phyloP scores from a whole-genome alignment of 176 grass and related monocot genomes.

The Areca catechu region DNA sequence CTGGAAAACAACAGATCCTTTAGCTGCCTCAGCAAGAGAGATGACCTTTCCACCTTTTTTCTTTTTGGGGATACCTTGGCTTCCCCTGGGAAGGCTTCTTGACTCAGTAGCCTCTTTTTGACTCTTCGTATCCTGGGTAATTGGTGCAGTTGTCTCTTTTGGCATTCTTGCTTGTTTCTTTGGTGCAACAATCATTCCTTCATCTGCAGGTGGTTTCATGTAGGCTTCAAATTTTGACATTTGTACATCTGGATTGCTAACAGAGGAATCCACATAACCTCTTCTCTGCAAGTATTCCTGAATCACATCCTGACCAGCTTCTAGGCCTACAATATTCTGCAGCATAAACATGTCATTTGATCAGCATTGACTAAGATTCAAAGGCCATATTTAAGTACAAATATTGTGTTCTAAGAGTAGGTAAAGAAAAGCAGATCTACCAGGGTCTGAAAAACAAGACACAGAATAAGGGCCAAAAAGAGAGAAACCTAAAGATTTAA shows the following conservation, averaged over 20 bases:
- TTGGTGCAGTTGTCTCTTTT: conserved; percentile 41
- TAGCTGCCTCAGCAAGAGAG: conserved; percentile 76
- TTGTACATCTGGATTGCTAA: conserved; percentile 22
- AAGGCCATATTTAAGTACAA: too few species aligned
- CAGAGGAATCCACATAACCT: conserved; percentile 39
- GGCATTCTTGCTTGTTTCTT: conserved; percentile 49
- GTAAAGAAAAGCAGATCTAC: too few species aligned
- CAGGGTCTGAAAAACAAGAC: too few species aligned
- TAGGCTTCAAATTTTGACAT: conserved; percentile 39
- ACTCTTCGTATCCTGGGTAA: conserved; percentile 40
- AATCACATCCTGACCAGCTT: conserved; percentile 60
- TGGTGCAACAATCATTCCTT: conserved; percentile 17
- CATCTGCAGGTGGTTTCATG: conserved; percentile 46
- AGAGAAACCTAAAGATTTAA: too few species aligned
- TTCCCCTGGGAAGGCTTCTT: conserved; percentile 34
- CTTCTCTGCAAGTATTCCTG: conserved; percentile 77
- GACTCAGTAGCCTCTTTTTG: conserved; percentile 34
- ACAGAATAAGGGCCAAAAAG: too few species aligned
- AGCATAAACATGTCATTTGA: neutral
- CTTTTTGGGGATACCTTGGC: conserved; percentile 38
- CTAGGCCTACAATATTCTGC: conserved; percentile 85
- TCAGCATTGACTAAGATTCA: too few species aligned
- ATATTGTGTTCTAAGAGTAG: too few species aligned
- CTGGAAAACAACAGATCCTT: conserved; percentile 87
- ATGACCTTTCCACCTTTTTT: conserved; percentile 68